These are phyloP conservation scores for Trypanosoma mega DNA, from an alignment of 208 protist genomes.

Conservation along the genomic window DNA sequence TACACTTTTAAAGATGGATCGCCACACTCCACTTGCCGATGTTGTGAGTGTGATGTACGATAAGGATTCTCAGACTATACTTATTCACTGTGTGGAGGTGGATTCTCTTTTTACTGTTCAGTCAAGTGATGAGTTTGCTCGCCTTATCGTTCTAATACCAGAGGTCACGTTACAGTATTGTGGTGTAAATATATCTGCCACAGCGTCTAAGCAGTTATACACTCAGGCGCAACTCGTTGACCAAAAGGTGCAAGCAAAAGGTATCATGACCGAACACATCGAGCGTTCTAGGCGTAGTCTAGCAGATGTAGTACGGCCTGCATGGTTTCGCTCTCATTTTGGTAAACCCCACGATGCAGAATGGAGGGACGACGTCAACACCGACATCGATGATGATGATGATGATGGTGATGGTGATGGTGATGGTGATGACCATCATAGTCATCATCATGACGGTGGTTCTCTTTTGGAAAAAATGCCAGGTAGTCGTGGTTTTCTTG, in stretches of 20 bases:
- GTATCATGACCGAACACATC: too few relatives aligned
- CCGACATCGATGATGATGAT: too few relatives aligned
- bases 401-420: too few relatives aligned
- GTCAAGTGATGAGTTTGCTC: conserved; percentile 43
- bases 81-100: conserved; percentile 38
- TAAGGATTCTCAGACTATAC: conserved; percentile 42
- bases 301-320: conserved; percentile 1
- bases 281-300: conserved; percentile 11
- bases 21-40: conserved; percentile 36
- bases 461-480: neutral
- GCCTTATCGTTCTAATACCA: conserved; percentile 31
- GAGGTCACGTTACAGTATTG: conserved; percentile 27
- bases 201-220: conserved; percentile 52
- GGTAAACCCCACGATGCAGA: neutral
- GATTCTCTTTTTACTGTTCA: conserved; percentile 57
- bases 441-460: neutral
- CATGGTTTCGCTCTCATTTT: conserved; percentile 6
- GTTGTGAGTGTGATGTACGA: conserved; percentile 45
- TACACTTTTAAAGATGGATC: conserved; percentile 36
- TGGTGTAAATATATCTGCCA: conserved; percentile 27
- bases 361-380: neutral
- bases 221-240: conserved; percentile 35
- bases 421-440: too few relatives aligned
- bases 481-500: conserved; percentile 26
- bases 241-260: conserved; percentile 14